Evolutionary conservation across 371 early-diverging fungal genomes (phyloP), one percentile per base, ranked within the genome.

Genomic region (Dichotomocladium elegans): DNA sequence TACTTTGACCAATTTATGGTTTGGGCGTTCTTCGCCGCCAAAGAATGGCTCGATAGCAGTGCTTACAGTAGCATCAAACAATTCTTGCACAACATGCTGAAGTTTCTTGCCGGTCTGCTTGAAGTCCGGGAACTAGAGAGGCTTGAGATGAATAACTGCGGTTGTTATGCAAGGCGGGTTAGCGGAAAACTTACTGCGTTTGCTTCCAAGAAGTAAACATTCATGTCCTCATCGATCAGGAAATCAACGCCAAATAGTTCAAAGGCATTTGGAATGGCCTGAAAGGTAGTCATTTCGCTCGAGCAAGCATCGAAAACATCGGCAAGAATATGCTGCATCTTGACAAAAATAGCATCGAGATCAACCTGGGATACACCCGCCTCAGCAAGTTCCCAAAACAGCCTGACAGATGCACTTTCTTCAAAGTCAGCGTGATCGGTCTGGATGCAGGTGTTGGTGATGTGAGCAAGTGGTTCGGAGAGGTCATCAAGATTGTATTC

Each of bases 231-330:
- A 53, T 88, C 86, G 5, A 88, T 69, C 51, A 87, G 40, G 53
- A 88, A 88, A 54, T 87, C 88, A 37, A 88, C 70, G 10, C 88
- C 88, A 79, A 83, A 87, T 17, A 83, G 64, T 50, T 87, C 88
- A 59, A 88, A 81, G 11, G 81, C 81, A 58, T 88, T 87, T 3
- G 77, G 70, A 57, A 83, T 70, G 10, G 86, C 69, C 61, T 87
- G 88, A 65, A 87, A 87, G 3, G 80, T 83, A 0, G 83, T 83
- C 50, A 84, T 73, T 40, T 88, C 83, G 53, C 72, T 76, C 0
- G 78, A 53, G 35, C 81, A 77, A 5, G 85, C 85, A 29, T 81
- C 77, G 59, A 84, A 88, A 1, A 83, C 66, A 48, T 85, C 84
- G 1, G 59, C 57, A 26, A 86, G 59, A 11, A 85, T 71, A 0